Evolutionary conservation across 257 asterid genomes (phyloP).

Genomic region (Cinchona pubescens): DNA sequence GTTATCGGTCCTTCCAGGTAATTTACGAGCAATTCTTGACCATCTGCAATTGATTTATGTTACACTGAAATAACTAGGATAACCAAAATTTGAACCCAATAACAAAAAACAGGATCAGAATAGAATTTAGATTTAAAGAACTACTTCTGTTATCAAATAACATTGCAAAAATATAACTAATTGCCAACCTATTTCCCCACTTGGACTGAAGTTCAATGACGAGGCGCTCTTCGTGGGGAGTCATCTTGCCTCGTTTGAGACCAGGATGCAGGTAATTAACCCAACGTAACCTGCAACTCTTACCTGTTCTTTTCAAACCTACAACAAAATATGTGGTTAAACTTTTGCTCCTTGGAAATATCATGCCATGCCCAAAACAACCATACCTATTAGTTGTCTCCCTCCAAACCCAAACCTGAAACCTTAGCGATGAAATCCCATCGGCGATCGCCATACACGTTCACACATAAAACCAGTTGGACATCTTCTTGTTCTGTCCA

Average conservation of each 20-base stretch:
- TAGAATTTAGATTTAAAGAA: too few species aligned
- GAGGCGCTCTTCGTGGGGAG: slow-evolving; percentile 73
- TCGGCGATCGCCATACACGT: slow-evolving; percentile 84
- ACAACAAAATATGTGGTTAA: slow-evolving; percentile 24
- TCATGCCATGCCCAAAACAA: slow-evolving; percentile 61
- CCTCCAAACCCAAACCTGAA: slow-evolving; percentile 99
- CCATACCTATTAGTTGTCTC: slow-evolving; percentile 83
- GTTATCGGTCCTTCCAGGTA: slow-evolving; percentile 94
- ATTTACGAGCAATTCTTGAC: slow-evolving; percentile 83
- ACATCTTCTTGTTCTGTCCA: slow-evolving; percentile 92
- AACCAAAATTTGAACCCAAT: neutral
- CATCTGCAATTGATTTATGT: slow-evolving; percentile 41
- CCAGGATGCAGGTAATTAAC: slow-evolving; percentile 86
- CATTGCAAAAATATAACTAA: neutral
- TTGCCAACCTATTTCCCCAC: slow-evolving; percentile 76
- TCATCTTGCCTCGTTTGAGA: slow-evolving; percentile 77
- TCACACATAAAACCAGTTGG: slow-evolving; percentile 75
- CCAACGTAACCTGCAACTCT: slow-evolving; percentile 95
- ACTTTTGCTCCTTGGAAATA: slow-evolving; percentile 16
- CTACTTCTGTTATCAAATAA: neutral
- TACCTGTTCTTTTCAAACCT: slow-evolving; percentile 89
- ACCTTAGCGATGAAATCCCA: slow-evolving; percentile 97
- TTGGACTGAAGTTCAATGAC: slow-evolving; percentile 76
- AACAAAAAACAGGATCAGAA: neutral
- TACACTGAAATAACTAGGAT: neutral